Evolutionary conservation across 169 alveolate genomes (phyloP), one percentile per base, ranked within the genome.

Genomic region (Plasmodium coatneyi): DNA sequence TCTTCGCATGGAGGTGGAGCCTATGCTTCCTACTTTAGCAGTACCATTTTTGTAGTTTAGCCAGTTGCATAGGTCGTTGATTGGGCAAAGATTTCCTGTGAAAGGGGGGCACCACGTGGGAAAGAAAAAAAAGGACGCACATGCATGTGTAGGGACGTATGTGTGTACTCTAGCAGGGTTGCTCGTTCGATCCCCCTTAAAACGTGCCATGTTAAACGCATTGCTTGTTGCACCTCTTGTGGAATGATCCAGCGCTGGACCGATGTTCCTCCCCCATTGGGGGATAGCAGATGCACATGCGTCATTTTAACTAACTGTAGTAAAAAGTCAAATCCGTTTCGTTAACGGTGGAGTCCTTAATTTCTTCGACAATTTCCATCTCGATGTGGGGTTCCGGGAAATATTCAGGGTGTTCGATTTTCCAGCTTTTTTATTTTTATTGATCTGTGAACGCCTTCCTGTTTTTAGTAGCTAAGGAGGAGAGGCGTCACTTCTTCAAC

Each of bases 81-180:
- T 84, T 46, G 92, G 92, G 36, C 92, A 84, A n/a, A 84, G 79
- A 39, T 54, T 84, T 76, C 92, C 92, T 84, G 71, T 84, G 25
- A 52, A 54, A 43, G 28, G 46, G 49, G 52, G 52, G 52, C n/a
- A n/a, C n/a, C n/a, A n/a, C n/a, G n/a, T n/a, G 56, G 74, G 72
- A 12, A 60, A 82, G 66, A 82, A 52, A 5, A 82, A 82, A 82
- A 2, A 36, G 39, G n/a, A 78, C 32, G 52, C 46, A 79, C n/a
- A 36, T 79, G 52, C 52, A 14, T 36, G 71, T 39, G 19, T n/a
- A 41, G 36, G 28, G 12, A 14, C 71, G 7, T 39, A 22, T 79
- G 34, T 36, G 34, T 71, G 30, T 22, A 56, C 72, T 56, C 34
- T 16, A 56, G 30, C 72, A 22, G 10, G 7, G 30, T 22, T 56